Evolutionary conservation across 805 yeast species (phyloP).

Genomic region (Candida suzukii): DNA sequence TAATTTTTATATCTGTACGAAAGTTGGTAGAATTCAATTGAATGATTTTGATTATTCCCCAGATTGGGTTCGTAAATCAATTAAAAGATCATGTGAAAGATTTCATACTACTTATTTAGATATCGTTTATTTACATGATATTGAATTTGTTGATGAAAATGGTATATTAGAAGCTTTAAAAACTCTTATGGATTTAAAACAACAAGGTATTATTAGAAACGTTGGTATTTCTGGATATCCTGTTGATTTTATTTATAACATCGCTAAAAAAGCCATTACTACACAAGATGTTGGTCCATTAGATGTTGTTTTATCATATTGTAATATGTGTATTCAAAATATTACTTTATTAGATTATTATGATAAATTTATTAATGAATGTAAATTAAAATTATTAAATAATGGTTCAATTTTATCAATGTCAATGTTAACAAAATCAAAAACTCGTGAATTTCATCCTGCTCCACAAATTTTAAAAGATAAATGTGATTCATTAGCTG

Average conservation of each 20-base stretch:
- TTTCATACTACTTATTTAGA: slow-evolving; percentile 67
- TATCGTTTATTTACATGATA: slow-evolving; percentile 80
- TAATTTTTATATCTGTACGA: slow-evolving; percentile 66
- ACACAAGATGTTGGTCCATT: slow-evolving; percentile 48
- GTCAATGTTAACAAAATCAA: slow-evolving; percentile 69
- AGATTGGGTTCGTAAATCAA: slow-evolving; percentile 51
- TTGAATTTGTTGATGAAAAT: slow-evolving; percentile 63
- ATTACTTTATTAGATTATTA: slow-evolving; percentile 39
- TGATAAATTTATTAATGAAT: slow-evolving; percentile 41
- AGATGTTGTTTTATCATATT: slow-evolving; percentile 73
- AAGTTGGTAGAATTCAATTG: slow-evolving; percentile 70
- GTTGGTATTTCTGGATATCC: slow-evolving; percentile 90
- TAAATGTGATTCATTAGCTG: slow-evolving; percentile 41
- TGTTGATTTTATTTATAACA: slow-evolving; percentile 51
- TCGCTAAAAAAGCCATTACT: slow-evolving; percentile 34
- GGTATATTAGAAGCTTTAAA: slow-evolving; percentile 56
- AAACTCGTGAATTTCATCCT: slow-evolving; percentile 77
- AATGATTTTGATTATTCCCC: slow-evolving; percentile 73
- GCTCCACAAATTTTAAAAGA: slow-evolving; percentile 52
- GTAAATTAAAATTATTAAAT: slow-evolving; percentile 51
- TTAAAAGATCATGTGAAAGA: slow-evolving; percentile 59
- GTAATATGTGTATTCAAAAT: slow-evolving; percentile 80
- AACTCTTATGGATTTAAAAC: slow-evolving; percentile 52
- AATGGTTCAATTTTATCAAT: slow-evolving; percentile 85
- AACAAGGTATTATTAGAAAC: slow-evolving; percentile 52